phyloP scores from a whole-genome alignment of 176 grass and related monocot genomes.

The Canna indica region DNA sequence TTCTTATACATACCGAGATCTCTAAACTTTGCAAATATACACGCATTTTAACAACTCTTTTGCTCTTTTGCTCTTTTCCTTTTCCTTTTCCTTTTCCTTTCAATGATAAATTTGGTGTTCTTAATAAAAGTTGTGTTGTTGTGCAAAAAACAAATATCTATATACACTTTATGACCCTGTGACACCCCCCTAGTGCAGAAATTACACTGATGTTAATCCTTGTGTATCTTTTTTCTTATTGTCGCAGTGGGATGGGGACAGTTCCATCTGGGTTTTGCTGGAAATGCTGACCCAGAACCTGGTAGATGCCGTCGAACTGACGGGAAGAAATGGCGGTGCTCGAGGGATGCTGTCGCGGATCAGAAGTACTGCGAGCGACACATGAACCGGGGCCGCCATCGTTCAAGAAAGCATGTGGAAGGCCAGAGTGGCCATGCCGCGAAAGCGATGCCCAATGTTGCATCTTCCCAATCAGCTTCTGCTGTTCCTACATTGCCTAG shows the following conservation, averaged over 20 bases:
- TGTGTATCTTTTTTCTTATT: constrained; percentile 2
- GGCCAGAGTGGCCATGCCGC: constrained; percentile 40
- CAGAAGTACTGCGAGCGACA: constrained; percentile 98
- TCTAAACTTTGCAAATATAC: not conserved
- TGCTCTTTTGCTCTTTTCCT: not conserved
- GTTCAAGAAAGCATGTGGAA: constrained; percentile 99
- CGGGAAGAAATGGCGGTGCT: constrained; percentile 97
- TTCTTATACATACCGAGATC: not conserved
- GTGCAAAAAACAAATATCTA: not conserved
- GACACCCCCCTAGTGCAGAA: not conserved
- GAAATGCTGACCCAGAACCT: constrained; percentile 64
- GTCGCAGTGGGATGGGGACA: constrained; percentile 60
- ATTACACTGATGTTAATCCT: not conserved
- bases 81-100: not conserved
- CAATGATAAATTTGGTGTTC: not conserved
- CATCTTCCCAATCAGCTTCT: constrained; percentile 24
- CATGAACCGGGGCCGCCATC: constrained; percentile 95
- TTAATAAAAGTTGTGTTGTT: not conserved
- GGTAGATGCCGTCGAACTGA: constrained; percentile 98
- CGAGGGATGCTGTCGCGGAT: constrained; percentile 72
- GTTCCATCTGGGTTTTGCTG: constrained; percentile 43
- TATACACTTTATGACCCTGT: no score
- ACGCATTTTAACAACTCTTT: not conserved
- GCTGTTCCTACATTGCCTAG: constrained; percentile 21
- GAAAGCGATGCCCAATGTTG: constrained; percentile 24